Evolutionary conservation across 2,329 filamentous ascomycete genomes (phyloP), one percentile per base, ranked within the genome.

Genomic region (Fusarium virguliforme): DNA sequence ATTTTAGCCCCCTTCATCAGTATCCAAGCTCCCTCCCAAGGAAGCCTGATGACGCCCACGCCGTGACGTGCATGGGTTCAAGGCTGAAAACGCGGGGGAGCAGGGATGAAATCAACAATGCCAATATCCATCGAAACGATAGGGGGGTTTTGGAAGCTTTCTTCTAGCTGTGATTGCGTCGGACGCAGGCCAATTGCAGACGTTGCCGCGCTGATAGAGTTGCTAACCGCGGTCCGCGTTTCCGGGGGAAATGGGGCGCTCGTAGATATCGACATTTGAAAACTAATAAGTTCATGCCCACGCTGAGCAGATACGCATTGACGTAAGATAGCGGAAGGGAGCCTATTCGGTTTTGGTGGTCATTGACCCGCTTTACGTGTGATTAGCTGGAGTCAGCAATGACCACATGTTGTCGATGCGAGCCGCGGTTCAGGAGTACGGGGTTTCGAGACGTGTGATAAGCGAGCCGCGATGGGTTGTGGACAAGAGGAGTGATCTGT

Each of bases 151-250:
- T 10, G 3, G 13, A 24, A 57, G 40, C 8, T 40, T 32, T 18
- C 18, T 37, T n/a, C 24, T 37, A 26, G 26, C 37, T 35, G 18
- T 30, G 30, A 26, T 56, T 8, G 10, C 38, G 38, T 22, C 37
- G 30, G 18, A 50, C 15, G 51, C 3, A 3, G 15, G 24, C 62
- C 62, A 62, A 65, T 65, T 38, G 18, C 28, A 32, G 51, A 6
- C 50, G 24, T 62, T 65, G 50, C 62, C 62, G 62, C 62, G 62
- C 62, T 65, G 58, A 61, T 65, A 51, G 51, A 57, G 40, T 57
- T 62, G 22, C 26, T 18, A 56, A 58, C 57, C 62, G 62, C 62
- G 62, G 62, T 65, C 62, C 62, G 62, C 51, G 32, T 55, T 41
- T 56, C 50, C 60, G 32, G 60, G 51, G 48, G 18, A 18, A 18